Base-by-base conservation (phyloP, 768 basidiomycete species). In the Serendipita sp. region DNA sequence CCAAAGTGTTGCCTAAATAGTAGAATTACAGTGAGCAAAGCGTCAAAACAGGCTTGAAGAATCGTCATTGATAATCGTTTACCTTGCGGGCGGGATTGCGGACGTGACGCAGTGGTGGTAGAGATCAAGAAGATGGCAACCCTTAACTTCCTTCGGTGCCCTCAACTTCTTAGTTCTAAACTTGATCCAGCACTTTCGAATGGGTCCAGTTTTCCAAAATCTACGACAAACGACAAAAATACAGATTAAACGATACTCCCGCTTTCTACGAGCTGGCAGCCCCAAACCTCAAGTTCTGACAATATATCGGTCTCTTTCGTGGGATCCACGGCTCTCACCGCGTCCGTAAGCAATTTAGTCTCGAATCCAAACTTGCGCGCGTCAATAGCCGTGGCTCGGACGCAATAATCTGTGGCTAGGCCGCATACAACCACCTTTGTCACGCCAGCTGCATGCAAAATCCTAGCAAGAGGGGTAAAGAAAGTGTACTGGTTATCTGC, bases 391-490 rank as follows among this genome's bases (percentile, higher is more conserved):
- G 82, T 81, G 60, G 70, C 76, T 66, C 81, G 80, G 66, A 90
- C 87, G 68, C 89, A 92, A 71, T 83, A 89, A 70, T 91, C 90
- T 1, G 86, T 83, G 18, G 90, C 89, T 38, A 92, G 74, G 0
- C 76, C 77, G 1, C 16, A 63, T 30, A 62, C 35, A 4, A 60
- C 83, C 16, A 91, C 73, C 64, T 83, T 80, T 13, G 80, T 79
- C 10, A 88, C 77, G 0, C 71, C 75, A 46, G 75, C 73, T 48
- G 73, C 72, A 64, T 71, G 68, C 60, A 85, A 73, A 32, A 76
- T 66, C 28, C 63, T 70, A 62, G 77, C 76, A n/a, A 86, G 78
- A 4, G 77, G 76, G 7, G 82, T 83, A 65, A 75, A 71, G 62
- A 75, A 67, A 64, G 76, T 74, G 30, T 76, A 76, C 76, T 82